These are phyloP conservation scores for Lotus japonicus DNA, from an alignment of 306 rosid genomes.

Conservation along the genomic window DNA sequence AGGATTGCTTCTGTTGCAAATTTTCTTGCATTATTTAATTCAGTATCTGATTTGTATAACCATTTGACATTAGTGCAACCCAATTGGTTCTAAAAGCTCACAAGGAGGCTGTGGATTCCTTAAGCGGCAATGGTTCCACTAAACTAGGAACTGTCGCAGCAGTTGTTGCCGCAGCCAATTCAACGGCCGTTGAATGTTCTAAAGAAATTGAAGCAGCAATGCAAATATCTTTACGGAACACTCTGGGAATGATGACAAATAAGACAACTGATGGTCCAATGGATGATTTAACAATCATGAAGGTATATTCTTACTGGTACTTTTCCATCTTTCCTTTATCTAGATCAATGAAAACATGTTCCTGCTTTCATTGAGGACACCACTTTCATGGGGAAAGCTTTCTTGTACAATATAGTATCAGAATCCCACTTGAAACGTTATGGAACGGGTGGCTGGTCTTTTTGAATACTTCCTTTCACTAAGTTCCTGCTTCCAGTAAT, in stretches of 20 bases:
- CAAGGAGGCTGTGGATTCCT: constrained; percentile 85
- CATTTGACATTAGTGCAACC: constrained; percentile 50
- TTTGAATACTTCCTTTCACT: too few relatives aligned
- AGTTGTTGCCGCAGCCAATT: constrained; percentile 91
- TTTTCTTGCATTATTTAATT: neutral
- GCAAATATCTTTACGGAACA: constrained; percentile 84
- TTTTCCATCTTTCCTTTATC: too few relatives aligned
- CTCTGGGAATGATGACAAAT: constrained; percentile 66
- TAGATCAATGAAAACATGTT: too few relatives aligned
- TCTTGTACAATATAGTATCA: too few relatives aligned
- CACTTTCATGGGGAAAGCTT: too few relatives aligned
- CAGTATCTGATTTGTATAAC: constrained; percentile 2
- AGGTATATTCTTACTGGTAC: constrained; percentile 39
- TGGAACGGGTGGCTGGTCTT: too few relatives aligned
- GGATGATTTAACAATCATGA: constrained; percentile 89
- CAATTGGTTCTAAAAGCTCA: constrained; percentile 92
- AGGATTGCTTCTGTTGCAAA: neutral
- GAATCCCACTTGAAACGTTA: too few relatives aligned
- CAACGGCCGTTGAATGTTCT: constrained; percentile 77
- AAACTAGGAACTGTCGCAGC: constrained; percentile 87
- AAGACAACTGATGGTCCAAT: constrained; percentile 66
- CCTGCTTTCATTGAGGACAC: too few relatives aligned
- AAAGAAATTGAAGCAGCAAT: constrained; percentile 88
- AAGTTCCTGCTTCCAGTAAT: too few relatives aligned
- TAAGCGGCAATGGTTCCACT: constrained; percentile 82